These are phyloP conservation scores for Mollisiaceae sp. DNA, from an alignment of 2,329 filamentous ascomycete genomes.

Conservation along the genomic window DNA sequence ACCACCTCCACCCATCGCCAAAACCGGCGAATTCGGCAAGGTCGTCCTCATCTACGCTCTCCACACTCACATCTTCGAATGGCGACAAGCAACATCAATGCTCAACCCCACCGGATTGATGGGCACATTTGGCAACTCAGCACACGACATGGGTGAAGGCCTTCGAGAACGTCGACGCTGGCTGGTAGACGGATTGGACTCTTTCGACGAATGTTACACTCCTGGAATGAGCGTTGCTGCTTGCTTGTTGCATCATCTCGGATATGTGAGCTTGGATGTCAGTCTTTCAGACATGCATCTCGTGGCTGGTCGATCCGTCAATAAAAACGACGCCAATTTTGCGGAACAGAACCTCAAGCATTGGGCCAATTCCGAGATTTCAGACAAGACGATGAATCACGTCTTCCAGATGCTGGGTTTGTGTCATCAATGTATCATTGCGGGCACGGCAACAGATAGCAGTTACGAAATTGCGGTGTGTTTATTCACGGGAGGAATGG, in stretches of 20 bases:
- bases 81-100: constrained; percentile 39
- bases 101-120: constrained; percentile 39
- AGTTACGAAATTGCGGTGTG: constrained; percentile 36
- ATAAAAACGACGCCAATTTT: constrained; percentile 35
- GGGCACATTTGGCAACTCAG: constrained; percentile 35
- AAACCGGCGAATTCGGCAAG: constrained; percentile 36
- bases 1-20: constrained; percentile 35
- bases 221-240: constrained; percentile 24
- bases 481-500: constrained; percentile 39
- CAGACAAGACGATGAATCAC: constrained; percentile 36
- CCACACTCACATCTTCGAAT: constrained; percentile 41
- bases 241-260: constrained; percentile 34
- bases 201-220: constrained; percentile 37
- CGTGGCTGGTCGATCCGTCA: constrained; percentile 36
- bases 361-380: constrained; percentile 39
- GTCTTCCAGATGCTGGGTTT: constrained; percentile 34
- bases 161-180: constrained; percentile 34
- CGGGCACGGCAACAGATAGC: constrained; percentile 26
- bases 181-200: constrained; percentile 38
- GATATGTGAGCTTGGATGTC: constrained; percentile 37
- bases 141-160: constrained; percentile 36
- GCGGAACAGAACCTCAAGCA: constrained; percentile 39
- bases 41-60: constrained; percentile 39
- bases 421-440: constrained; percentile 29
- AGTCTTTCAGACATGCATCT: constrained; percentile 39